These are phyloP conservation scores for Fusarium subtropicale DNA, from an alignment of 2,329 filamentous ascomycete species.

Conservation along the genomic window DNA sequence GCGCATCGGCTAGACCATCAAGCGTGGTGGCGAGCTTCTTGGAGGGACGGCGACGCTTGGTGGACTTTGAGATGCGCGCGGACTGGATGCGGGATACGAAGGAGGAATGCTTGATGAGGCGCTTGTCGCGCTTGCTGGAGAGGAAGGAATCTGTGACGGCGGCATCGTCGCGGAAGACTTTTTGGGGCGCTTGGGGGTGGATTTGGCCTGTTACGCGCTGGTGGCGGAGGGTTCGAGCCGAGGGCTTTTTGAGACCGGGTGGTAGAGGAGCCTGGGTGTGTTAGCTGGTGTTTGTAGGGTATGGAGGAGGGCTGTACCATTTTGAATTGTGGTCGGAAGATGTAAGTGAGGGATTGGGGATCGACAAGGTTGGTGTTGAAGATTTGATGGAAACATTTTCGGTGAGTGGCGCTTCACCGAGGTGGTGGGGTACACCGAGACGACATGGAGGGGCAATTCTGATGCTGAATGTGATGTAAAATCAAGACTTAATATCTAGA, in stretches of 20 bases:
- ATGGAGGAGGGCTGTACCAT: slow-evolving; percentile 19
- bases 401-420: slow-evolving; percentile 41
- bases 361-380: slow-evolving; percentile 9
- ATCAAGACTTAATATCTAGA: too few relatives aligned
- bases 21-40: slow-evolving; percentile 85
- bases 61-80: slow-evolving; percentile 40
- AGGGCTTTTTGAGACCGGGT: slow-evolving; percentile 63
- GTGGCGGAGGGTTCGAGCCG: slow-evolving; percentile 67
- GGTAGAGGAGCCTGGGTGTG: slow-evolving; percentile 47
- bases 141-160: slow-evolving; percentile 69
- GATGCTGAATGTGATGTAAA: not conserved
- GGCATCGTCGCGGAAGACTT: slow-evolving; percentile 64
- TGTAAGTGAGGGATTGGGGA: not conserved
- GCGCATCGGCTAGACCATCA: slow-evolving; percentile 80
- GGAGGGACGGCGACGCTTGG: slow-evolving; percentile 65
- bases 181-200: slow-evolving; percentile 64
- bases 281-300: not conserved
- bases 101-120: slow-evolving; percentile 80
- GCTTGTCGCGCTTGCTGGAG: slow-evolving; percentile 85
- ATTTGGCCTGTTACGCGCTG: slow-evolving; percentile 62
- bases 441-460: slow-evolving; percentile 36
- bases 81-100: slow-evolving; percentile 84
- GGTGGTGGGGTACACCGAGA: slow-evolving; percentile 43
- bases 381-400: slow-evolving; percentile 44
- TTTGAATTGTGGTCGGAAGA: slow-evolving; percentile 19